A percentile compares a stretch with the other conserved stretches of the same genome.
These are phyloP conservation scores for Saccharomyces hybrid DNA, from an alignment of 1,139 yeast species.

Conservation along the genomic window DNA sequence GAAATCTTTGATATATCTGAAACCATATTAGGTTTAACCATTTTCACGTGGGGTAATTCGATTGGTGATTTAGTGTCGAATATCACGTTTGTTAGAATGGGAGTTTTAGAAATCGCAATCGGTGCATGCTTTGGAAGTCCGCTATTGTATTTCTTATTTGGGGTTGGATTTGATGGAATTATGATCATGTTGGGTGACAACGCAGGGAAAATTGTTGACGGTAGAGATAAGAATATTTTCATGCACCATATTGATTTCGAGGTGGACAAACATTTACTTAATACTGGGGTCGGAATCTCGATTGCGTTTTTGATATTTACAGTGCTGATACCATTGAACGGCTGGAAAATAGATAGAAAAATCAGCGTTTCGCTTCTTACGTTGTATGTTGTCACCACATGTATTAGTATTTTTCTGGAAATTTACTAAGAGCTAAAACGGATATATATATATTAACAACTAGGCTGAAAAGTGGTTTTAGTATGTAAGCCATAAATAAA, in stretches of 20 bases:
- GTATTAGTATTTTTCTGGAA: conserved; percentile 12
- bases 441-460: background rate
- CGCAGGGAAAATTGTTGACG: conserved; percentile 1
- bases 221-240: conserved; percentile 2
- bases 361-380: conserved; percentile 38
- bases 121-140: conserved; percentile 98
- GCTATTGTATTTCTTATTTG: conserved; percentile 51
- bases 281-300: conserved; percentile 47
- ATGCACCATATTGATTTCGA: conserved; percentile 32
- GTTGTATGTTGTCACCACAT: conserved; percentile 15
- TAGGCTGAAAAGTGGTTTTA: too few relatives aligned
- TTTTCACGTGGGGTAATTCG: conserved; percentile 87
- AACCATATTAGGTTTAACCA: conserved; percentile 73
- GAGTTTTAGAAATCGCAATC: conserved; percentile 85
- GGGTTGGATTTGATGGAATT: conserved; percentile 61
- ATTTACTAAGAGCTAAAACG: background rate
- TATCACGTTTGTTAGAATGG: conserved; percentile 73
- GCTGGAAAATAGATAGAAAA: conserved; percentile 55
- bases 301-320: conserved; percentile 46
- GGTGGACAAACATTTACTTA: conserved; percentile 40
- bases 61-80: conserved; percentile 85
- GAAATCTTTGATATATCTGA: conserved; percentile 58
- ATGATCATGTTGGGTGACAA: conserved; percentile 33
- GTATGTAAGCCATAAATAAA: too few relatives aligned
- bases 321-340: conserved; percentile 49